Evolutionary conservation across 371 early-diverging fungal genomes (phyloP).

Genomic region (Circinella minor): DNA sequence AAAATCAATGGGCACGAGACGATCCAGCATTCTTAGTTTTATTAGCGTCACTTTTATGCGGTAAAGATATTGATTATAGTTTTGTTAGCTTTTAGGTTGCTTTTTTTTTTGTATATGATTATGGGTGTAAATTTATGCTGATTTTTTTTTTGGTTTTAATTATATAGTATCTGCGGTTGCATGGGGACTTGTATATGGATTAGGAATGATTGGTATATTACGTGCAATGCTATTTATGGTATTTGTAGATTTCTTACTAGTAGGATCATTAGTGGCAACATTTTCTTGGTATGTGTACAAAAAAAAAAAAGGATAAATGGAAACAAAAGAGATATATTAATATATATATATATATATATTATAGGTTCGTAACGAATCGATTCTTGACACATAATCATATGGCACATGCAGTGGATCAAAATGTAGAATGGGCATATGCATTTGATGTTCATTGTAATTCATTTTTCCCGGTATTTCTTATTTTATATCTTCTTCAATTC

Average conservation of each 20-base stretch:
- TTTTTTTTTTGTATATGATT: conserved; percentile 1
- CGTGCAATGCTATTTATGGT: conserved; percentile 75
- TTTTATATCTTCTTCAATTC: conserved; percentile 88
- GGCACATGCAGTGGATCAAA: conserved; percentile 81
- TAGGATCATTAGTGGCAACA: conserved; percentile 72
- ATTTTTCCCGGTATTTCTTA: conserved; percentile 83
- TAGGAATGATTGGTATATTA: conserved; percentile 63
- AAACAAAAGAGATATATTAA: not conserved
- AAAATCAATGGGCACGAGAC: conserved; percentile 95
- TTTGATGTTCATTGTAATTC: conserved; percentile 95
- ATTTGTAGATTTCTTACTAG: conserved; percentile 73
- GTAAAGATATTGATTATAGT: no score
- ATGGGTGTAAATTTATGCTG: not conserved
- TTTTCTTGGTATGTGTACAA: conserved; percentile 66
- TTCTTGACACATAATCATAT: conserved; percentile 76
- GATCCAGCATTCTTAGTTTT: conserved; percentile 91
- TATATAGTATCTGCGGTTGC: conserved; percentile 69
- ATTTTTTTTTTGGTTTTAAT: no score
- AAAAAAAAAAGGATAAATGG: conserved; percentile 79
- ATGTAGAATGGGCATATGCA: conserved; percentile 92
- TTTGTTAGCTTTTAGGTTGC: no score
- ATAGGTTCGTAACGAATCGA: conserved; percentile 77
- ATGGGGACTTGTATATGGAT: conserved; percentile 74
- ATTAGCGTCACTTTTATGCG: conserved; percentile 58
- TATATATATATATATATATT: not conserved